phyloP scores from a whole-genome alignment of 73 alveolate species.

The Urostyla sp. region DNA sequence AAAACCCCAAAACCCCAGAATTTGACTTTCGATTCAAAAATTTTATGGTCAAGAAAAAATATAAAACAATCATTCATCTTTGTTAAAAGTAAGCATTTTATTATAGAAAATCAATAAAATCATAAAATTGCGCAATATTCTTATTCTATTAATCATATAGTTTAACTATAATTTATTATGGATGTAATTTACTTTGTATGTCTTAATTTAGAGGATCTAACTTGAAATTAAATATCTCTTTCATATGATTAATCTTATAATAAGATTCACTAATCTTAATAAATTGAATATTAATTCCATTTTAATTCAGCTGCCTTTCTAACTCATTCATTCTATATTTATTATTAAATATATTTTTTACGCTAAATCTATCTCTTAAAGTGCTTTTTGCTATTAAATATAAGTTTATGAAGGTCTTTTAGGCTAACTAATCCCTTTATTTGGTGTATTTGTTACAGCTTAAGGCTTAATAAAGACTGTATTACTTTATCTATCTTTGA shows the following conservation, averaged over 20 bases:
- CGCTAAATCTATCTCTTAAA: slow-evolving; percentile 1
- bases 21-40: too few species aligned
- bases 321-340: slow-evolving; percentile 23
- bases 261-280: not conserved
- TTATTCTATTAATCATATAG: not conserved
- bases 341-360: not conserved
- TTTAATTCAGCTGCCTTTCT: not conserved
- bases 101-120: slow-evolving; percentile 11
- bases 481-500: slow-evolving; percentile 1
- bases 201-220: not conserved
- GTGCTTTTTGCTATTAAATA: not conserved
- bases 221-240: slow-evolving; percentile 7
- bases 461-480: not conserved
- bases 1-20: too few species aligned
- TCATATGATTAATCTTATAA: not conserved
- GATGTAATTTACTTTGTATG: not conserved
- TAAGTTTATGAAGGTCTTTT: not conserved
- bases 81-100: slow-evolving; percentile 1
- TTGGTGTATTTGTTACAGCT: not conserved
- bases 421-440: not conserved
- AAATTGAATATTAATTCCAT: not conserved
- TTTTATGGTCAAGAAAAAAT: not conserved
- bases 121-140: not conserved
- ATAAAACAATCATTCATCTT: not conserved
- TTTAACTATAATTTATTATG: slow-evolving; percentile 9